Conservation (phyloP, 192 early-diverging fungal species). For the Gaertneriomyces semiglobifer region DNA sequence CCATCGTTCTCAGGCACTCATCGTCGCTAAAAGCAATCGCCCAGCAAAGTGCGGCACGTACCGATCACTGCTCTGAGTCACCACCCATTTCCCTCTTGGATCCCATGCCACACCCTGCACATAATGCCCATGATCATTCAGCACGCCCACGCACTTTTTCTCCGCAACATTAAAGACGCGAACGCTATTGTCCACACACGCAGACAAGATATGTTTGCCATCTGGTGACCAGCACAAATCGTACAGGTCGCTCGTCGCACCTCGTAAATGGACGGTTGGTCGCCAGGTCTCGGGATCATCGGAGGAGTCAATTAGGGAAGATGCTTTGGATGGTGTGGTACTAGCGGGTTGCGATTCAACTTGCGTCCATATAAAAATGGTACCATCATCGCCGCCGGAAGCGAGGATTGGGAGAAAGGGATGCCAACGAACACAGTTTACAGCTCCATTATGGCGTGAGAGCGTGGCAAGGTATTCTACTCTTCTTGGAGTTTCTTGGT, state of each 20-base stretch:
- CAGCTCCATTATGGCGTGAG: conserved; percentile 79
- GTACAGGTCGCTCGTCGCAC: conserved; percentile 77
- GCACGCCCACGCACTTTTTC: conserved; percentile 70
- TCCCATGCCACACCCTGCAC: conserved; percentile 99
- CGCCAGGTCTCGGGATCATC: not conserved
- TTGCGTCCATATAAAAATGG: conserved; percentile 80
- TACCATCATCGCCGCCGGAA: conserved; percentile 87
- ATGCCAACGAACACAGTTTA: conserved; percentile 86
- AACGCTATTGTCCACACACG: conserved; percentile 82
- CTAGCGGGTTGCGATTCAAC: conserved; percentile 56
- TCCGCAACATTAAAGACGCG: conserved; percentile 79
- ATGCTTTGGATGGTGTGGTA: conserved; percentile 52
- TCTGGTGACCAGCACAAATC: conserved; percentile 93
- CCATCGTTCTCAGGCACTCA: too few relatives aligned
- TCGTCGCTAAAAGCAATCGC: too few relatives aligned
- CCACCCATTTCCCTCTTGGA: conserved; percentile 78
- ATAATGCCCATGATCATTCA: conserved; percentile 77
- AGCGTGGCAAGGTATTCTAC: conserved; percentile 79
- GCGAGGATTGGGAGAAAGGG: conserved; percentile 55
- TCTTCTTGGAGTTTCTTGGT: conserved; percentile 46
- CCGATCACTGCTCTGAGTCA: conserved; percentile 90
- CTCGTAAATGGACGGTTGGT: conserved; percentile 37
- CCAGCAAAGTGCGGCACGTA: conserved; percentile 30
- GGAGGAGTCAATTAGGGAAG: too few relatives aligned
- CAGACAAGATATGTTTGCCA: conserved; percentile 75